Base-by-base conservation (phyloP, 2,329 filamentous ascomycete genomes). In the Pseudopithomyces maydicus region DNA sequence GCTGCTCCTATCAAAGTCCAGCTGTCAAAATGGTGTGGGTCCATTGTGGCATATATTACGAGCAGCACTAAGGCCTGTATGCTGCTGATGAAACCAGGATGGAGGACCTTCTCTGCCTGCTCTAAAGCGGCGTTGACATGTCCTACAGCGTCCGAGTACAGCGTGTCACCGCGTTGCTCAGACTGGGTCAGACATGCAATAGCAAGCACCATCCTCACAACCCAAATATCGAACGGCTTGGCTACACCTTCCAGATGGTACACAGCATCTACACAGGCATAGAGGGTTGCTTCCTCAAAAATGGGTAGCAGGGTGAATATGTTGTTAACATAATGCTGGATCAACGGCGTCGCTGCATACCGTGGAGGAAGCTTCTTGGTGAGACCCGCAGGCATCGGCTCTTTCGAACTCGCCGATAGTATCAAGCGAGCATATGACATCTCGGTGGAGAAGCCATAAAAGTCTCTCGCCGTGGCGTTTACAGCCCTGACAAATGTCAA, bases 1-100 rank as follows among this genome's bases (percentile, higher is more conserved):
- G 94, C 93, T 72, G 95, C 93, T 6, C 94, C 95, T 54, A 97
- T 90, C 59, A 97, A 78, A 62, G 95, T 93, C 93, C 95, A 98
- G 67, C 90, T 92, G 69, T 97, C 92, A 69, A 97, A 97, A 71
- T 96, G 92, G 41, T 88, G 86, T 2, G 94, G 93, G 67, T 98
- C 93, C 48, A 97, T 82, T 80, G 95, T 90, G 2, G 94, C 89
- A 74, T 97, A 98, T 66, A 96, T 88, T 0, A 92, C 92, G 51
- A 98, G 84, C 2, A 98, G 81, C 2, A 97, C 78, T 20, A 98
- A 82, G 0, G 92, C 92, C 73, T 97, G 93, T 15, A 98, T 92
- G 66, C 95, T 94, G 1, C 86, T 85, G 22, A 92, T 85, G 53
- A 92, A 91, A 19, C 94, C 94, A 0, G 94, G 94, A 65, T 89